Percentiles rank a stretch among this genome's conserved stretches.
Evolutionary conservation across 2,329 filamentous ascomycete genomes (phyloP).

Genomic region (Knoxdaviesia capensis): DNA sequence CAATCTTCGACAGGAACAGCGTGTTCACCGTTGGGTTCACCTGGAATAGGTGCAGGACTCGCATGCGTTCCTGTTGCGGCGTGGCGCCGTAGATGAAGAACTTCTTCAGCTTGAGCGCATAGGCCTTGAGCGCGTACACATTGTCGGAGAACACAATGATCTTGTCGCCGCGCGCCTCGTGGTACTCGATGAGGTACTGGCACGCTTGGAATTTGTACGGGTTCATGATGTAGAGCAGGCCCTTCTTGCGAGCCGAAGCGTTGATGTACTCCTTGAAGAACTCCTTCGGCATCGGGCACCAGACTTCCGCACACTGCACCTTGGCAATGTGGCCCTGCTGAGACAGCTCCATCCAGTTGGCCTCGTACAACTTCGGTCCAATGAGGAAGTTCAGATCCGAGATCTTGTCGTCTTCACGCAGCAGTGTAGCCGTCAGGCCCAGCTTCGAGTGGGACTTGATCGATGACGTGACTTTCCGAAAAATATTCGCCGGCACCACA

Average conservation of each 20-base stretch:
- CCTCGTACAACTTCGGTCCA: conserved; percentile 91
- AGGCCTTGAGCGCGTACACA: conserved; percentile 74
- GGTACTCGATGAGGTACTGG: conserved; percentile 95
- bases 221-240: conserved; percentile 80
- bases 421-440: conserved; percentile 77
- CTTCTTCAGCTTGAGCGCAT: conserved; percentile 68
- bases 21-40: conserved; percentile 81
- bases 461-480: conserved; percentile 76
- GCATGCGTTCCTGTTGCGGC: conserved; percentile 63
- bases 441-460: conserved; percentile 94
- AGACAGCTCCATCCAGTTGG: conserved; percentile 97
- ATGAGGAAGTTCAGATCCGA: conserved; percentile 94
- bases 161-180: conserved; percentile 86
- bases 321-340: conserved; percentile 93
- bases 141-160: conserved; percentile 98
- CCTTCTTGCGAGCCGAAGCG: conserved; percentile 30
- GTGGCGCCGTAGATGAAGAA: conserved; percentile 86
- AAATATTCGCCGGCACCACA: conserved; percentile 92
- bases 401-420: conserved; percentile 97
- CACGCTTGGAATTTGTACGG: conserved; percentile 92
- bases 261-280: conserved; percentile 90
- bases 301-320: conserved; percentile 95
- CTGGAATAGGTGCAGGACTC: conserved; percentile 85
- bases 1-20: conserved; percentile 91
- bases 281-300: conserved; percentile 98